Evolutionary conservation across 352 stramenopile genomes (phyloP).

Genomic region (Pythium folliculosum): DNA sequence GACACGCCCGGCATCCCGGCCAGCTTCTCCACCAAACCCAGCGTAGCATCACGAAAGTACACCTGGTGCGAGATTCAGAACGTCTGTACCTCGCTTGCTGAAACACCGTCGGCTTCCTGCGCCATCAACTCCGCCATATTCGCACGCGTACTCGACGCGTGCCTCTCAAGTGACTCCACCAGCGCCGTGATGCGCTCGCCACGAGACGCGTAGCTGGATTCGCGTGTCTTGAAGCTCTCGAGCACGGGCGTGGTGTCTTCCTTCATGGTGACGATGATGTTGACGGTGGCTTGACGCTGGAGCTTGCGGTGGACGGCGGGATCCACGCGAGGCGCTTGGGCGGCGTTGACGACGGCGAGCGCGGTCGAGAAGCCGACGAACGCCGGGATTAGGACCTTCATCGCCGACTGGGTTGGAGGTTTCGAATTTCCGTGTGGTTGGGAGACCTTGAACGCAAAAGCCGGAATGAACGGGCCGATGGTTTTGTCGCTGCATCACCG

Average conservation of each 20-base stretch:
- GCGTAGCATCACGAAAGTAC: slow-evolving; percentile 22
- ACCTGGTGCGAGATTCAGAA: slow-evolving; percentile 37
- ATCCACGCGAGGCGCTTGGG: too few relatives aligned
- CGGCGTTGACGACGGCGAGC: too few relatives aligned
- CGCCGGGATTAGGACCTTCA: too few relatives aligned
- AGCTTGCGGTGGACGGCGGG: slow-evolving; percentile 28
- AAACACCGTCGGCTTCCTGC: slow-evolving; percentile 11
- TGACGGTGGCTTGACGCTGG: slow-evolving; percentile 26
- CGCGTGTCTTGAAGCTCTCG: slow-evolving; percentile 8
- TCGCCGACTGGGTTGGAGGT: too few relatives aligned
- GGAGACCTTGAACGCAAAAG: too few relatives aligned
- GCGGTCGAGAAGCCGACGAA: too few relatives aligned
- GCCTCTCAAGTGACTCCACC: slow-evolving; percentile 13
- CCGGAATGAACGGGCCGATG: too few relatives aligned
- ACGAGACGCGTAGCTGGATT: slow-evolving; percentile 8
- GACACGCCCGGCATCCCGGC: not conserved
- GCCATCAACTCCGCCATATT: slow-evolving; percentile 5
- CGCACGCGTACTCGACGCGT: slow-evolving; percentile 12
- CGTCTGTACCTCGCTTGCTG: slow-evolving; percentile 18
- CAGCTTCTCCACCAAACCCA: slow-evolving; percentile 23
- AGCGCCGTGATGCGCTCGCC: slow-evolving; percentile 29
- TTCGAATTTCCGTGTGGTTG: too few relatives aligned
- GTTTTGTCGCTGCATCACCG: too few relatives aligned
- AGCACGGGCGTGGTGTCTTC: not conserved
- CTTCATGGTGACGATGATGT: slow-evolving; percentile 32